Conservation (phyloP, 2,329 filamentous ascomycete genomes). For the Stachybotrys echinatus region DNA sequence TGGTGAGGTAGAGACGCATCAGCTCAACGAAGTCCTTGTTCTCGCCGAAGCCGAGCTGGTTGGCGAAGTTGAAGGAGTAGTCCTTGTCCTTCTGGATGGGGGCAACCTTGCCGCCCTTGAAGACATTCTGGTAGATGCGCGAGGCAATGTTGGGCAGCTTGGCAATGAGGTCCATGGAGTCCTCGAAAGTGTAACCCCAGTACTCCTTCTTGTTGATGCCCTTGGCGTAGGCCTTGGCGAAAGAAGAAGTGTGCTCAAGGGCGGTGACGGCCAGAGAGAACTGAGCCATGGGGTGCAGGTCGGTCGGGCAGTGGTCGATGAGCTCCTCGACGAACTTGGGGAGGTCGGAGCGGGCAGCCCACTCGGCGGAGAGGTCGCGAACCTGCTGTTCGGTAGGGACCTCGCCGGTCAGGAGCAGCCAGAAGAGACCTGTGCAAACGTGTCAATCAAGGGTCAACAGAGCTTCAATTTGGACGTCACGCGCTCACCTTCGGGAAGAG, state of each 20-base stretch:
- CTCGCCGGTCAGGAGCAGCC: slow-evolving; percentile 97
- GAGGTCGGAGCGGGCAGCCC: slow-evolving; percentile 94
- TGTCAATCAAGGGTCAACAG: slow-evolving; percentile 8
- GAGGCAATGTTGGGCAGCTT: slow-evolving; percentile 98
- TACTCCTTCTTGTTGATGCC: slow-evolving; percentile 99
- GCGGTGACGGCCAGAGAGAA: slow-evolving; percentile 97
- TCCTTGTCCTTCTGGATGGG: slow-evolving; percentile 98
- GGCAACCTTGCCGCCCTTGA: slow-evolving; percentile 99
- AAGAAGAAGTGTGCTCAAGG: slow-evolving; percentile 96
- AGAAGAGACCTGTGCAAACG: slow-evolving; percentile 82
- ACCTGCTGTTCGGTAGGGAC: slow-evolving; percentile 98
- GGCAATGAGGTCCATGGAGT: slow-evolving; percentile 99
- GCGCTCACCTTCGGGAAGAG: slow-evolving; percentile 80
- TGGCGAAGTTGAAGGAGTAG: slow-evolving; percentile 98
- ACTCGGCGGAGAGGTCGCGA: slow-evolving; percentile 95
- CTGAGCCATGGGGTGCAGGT: slow-evolving; percentile 99
- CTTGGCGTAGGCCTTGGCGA: slow-evolving; percentile 98
- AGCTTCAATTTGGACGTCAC: background rate
- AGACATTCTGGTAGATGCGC: slow-evolving; percentile 99
- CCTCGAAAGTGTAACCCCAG: slow-evolving; percentile 99
- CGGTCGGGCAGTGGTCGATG: slow-evolving; percentile 98
- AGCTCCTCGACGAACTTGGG: slow-evolving; percentile 99
- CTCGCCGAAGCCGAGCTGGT: slow-evolving; percentile 93
- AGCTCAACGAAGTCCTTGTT: slow-evolving; percentile 98
- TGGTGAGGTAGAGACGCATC: slow-evolving; percentile 98